Evolutionary conservation across 805 yeast species (phyloP).

Genomic region (Suhomyces xylopsoci): DNA sequence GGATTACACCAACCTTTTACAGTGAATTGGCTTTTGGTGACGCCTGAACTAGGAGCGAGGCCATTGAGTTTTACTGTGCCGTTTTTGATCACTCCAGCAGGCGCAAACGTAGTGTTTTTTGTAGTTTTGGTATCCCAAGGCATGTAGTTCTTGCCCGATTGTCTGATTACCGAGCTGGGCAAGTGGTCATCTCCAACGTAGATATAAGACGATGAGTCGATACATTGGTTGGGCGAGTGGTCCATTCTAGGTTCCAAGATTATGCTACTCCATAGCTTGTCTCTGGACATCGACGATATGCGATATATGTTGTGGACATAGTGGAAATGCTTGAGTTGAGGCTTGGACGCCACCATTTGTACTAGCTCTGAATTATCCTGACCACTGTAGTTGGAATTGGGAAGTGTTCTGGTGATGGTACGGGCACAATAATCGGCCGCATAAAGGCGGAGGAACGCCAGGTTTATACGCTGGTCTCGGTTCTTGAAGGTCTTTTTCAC

Average conservation of each 20-base stretch:
- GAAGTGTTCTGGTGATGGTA: slow-evolving; percentile 15
- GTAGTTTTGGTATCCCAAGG: slow-evolving; percentile 8
- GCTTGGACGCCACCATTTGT: slow-evolving; percentile 10
- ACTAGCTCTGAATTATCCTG: slow-evolving; percentile 12
- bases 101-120: slow-evolving; percentile 12
- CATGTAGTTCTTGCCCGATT: slow-evolving; percentile 6
- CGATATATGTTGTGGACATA: slow-evolving; percentile 22
- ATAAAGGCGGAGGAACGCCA: slow-evolving; percentile 47
- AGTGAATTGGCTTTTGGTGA: slow-evolving; percentile 44
- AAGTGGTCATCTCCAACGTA: slow-evolving; percentile 19
- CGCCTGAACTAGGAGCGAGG: slow-evolving; percentile 35
- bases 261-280: slow-evolving; percentile 53
- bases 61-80: slow-evolving; percentile 24
- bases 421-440: slow-evolving; percentile 49
- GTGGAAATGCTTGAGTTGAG: slow-evolving; percentile 26
- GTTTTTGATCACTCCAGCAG: slow-evolving; percentile 32
- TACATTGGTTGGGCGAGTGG: slow-evolving; percentile 17
- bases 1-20: slow-evolving; percentile 50
- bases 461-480: slow-evolving; percentile 52
- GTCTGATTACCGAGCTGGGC: slow-evolving; percentile 5
- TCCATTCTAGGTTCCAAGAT: slow-evolving; percentile 53
- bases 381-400: slow-evolving; percentile 18
- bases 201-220: slow-evolving; percentile 21
- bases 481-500: slow-evolving; percentile 14
- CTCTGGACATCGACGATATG: slow-evolving; percentile 43